phyloP scores from a whole-genome alignment of 1,139 yeast genomes.

The Blastobotrys arbuscula region DNA sequence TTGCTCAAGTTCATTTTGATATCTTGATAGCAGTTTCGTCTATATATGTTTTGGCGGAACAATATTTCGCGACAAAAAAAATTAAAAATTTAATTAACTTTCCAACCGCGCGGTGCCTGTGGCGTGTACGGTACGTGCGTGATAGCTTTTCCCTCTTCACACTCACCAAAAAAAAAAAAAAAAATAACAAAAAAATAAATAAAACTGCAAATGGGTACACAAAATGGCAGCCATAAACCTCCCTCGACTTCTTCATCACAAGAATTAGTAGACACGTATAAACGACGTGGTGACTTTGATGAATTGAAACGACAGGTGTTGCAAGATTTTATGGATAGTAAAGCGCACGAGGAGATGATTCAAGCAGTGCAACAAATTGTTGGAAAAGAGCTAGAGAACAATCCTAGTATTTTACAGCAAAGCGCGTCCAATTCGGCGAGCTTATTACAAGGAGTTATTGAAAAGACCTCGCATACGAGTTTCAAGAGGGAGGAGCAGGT shows the following conservation, averaged over 20 bases:
- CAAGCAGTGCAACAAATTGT: conserved; percentile 26
- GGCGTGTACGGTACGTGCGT: neutral
- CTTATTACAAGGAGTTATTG: conserved; percentile 10
- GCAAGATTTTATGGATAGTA: conserved; percentile 27
- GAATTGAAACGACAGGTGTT: conserved; percentile 26
- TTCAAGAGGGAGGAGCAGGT: conserved; percentile 23
- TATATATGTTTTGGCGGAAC: too few relatives aligned
- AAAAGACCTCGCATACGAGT: too few relatives aligned
- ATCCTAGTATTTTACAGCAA: conserved; percentile 24
- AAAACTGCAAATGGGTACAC: neutral
- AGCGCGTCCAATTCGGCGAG: conserved; percentile 16
- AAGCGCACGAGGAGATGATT: conserved; percentile 21
- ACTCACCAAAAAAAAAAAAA: neutral
- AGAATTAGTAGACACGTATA: conserved; percentile 25
- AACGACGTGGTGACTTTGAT: conserved; percentile 32
- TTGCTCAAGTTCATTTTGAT: conserved; percentile 1
- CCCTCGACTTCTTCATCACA: neutral
- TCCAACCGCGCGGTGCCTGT: neutral
- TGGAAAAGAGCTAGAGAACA: conserved; percentile 26
- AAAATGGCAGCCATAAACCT: neutral
- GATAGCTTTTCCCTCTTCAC: neutral
- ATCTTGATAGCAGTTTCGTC: too few relatives aligned
- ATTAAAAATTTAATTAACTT: neutral
- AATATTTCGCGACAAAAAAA: too few relatives aligned
- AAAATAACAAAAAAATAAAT: neutral